Base-by-base conservation (phyloP, 805 yeast species). In the Wickerhamiella kurtzmanii region DNA sequence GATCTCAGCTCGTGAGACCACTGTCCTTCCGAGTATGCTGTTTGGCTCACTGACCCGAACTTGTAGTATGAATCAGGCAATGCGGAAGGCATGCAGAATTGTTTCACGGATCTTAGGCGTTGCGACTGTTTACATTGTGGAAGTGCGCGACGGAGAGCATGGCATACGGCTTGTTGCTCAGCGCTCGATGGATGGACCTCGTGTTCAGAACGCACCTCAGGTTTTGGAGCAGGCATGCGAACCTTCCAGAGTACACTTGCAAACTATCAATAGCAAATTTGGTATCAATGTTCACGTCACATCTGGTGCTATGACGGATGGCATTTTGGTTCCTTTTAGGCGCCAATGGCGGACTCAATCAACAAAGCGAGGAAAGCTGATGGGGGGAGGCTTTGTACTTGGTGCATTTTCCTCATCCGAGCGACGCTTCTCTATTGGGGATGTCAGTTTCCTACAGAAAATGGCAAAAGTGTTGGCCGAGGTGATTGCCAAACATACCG, bases 311-410 rank as follows among this genome's bases (percentile, higher is more conserved):
- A 13, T 15, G 16, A 13, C 18, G 17, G 22, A 49, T 11, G 56
- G 56, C 4, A n/a, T 53, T 11, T 25, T 49, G 15, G 39, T 53
- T 36, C 56, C 56, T 4, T 45, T 53, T 2, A 41, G 51, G 6
- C 53, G 55, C n/a, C n/a, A n/a, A n/a, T n/a, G n/a, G n/a, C n/a
- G n/a, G n/a, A n/a, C n/a, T n/a, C n/a, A n/a, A n/a, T n/a, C n/a
- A n/a, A n/a, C n/a, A n/a, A n/a, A n/a, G n/a, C n/a, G n/a, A n/a
- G n/a, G n/a, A n/a, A n/a, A n/a, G n/a, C n/a, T n/a, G n/a, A n/a
- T n/a, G n/a, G n/a, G n/a, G n/a, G n/a, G 59, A 3, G 64, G 64
- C 8, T 61, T 51, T 40, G 51, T 58, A 2, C 48, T 61, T 53
- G 62, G 53, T 8, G 62, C 61, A 13, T 53, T 56, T 22, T 28